phyloP scores from a whole-genome alignment of 2,329 filamentous ascomycete genomes.

The Pseudogymnoascus sp. region DNA sequence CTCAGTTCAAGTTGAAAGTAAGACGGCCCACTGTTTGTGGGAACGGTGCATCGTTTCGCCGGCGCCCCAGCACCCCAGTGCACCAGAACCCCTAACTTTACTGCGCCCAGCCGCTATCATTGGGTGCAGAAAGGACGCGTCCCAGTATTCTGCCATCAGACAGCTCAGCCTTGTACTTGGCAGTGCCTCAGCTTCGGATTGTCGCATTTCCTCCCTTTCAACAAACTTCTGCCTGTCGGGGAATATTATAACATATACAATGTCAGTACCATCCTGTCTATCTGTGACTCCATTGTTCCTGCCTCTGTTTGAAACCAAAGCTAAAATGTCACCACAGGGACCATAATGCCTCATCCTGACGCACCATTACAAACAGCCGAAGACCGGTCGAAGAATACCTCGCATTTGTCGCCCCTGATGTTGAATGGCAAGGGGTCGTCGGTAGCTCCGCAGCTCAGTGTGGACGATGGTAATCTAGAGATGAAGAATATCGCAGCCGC shows the following conservation, averaged over 20 bases:
- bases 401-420: slow-evolving; percentile 38
- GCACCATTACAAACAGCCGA: slow-evolving; percentile 13
- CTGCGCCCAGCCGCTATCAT: neutral
- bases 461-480: slow-evolving; percentile 26
- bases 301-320: neutral
- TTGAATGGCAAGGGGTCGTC: slow-evolving; percentile 46
- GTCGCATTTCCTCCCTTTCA: slow-evolving; percentile 1
- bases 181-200: neutral
- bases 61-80: neutral
- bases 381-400: slow-evolving; percentile 17
- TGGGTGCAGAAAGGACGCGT: neutral
- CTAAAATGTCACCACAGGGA: neutral
- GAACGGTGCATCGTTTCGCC: slow-evolving; percentile 3
- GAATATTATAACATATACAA: neutral
- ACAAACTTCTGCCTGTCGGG: neutral
- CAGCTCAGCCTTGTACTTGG: slow-evolving; percentile 4
- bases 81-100: slow-evolving; percentile 1
- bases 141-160: neutral
- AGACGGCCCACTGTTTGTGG: slow-evolving; percentile 1
- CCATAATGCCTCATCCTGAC: slow-evolving; percentile 20
- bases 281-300: neutral
- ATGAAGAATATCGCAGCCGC: slow-evolving; percentile 24
- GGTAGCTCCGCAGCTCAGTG: slow-evolving; percentile 47
- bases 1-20: neutral
- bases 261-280: neutral